Conservation (phyloP, 2,329 filamentous ascomycete species). For the Zasmidium angulare region DNA sequence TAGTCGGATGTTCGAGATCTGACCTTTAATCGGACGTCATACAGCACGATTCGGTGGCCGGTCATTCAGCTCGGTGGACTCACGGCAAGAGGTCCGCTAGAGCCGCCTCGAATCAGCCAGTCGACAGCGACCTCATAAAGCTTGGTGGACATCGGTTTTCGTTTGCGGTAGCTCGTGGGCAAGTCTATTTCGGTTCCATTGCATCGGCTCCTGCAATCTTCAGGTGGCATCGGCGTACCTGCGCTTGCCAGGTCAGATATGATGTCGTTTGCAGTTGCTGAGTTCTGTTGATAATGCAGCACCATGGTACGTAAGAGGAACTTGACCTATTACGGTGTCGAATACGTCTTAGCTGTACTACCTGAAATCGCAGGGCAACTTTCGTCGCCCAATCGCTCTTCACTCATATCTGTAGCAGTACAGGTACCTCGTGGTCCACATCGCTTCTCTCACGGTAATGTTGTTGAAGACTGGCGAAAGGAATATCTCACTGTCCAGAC, state of each 20-base stretch:
- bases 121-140: neutral
- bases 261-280: too few relatives aligned
- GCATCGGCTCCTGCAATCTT: neutral
- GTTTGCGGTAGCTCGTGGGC: neutral
- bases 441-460: slow-evolving; percentile 11
- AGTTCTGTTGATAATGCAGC: too few relatives aligned
- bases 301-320: too few relatives aligned
- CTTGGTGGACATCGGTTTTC: neutral
- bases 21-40: neutral
- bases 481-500: slow-evolving; percentile 11
- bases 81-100: neutral
- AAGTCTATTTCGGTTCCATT: neutral
- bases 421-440: slow-evolving; percentile 13
- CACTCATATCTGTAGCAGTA: slow-evolving; percentile 21
- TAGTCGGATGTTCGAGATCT: neutral
- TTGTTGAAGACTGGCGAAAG: slow-evolving; percentile 12
- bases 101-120: neutral
- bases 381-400: neutral
- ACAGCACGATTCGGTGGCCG: neutral
- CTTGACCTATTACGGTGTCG: too few relatives aligned
- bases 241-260: too few relatives aligned
- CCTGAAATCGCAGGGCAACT: neutral
- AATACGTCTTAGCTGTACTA: neutral
- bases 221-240: too few relatives aligned
- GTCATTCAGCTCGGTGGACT: neutral